These are phyloP conservation scores for Carpinus viminea DNA, from an alignment of 306 rosid genomes.

Conservation along the genomic window DNA sequence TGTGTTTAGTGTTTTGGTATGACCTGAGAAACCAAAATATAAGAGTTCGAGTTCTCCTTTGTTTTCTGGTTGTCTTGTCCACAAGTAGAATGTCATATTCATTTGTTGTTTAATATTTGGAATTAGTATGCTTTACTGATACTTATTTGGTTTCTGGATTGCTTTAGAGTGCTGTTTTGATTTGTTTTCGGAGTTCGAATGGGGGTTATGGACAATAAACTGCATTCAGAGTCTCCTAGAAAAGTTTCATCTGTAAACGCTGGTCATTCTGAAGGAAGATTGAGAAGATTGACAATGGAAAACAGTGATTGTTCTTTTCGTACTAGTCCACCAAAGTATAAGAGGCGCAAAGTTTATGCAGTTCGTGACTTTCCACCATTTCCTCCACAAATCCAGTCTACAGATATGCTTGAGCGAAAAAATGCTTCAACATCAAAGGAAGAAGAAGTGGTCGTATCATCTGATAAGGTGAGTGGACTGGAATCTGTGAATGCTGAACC, in stretches of 20 bases:
- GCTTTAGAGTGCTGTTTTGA: background rate
- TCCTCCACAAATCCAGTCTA: slow-evolving; percentile 25
- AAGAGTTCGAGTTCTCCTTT: background rate
- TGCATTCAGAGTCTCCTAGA: slow-evolving; percentile 30
- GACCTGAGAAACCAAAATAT: background rate
- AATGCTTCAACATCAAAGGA: slow-evolving; percentile 14
- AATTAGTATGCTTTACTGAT: background rate
- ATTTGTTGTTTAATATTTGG: background rate
- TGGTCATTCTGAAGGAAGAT: slow-evolving; percentile 40
- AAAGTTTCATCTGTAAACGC: slow-evolving; percentile 34
- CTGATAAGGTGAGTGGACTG: too few relatives aligned
- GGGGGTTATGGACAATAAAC: slow-evolving; percentile 37
- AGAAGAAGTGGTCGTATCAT: background rate
- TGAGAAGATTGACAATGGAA: slow-evolving; percentile 37
- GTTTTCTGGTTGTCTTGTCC: background rate
- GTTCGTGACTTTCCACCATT: slow-evolving; percentile 72
- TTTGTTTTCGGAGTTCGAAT: slow-evolving; percentile 30
- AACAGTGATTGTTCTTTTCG: slow-evolving; percentile 37
- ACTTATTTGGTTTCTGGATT: background rate
- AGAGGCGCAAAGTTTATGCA: slow-evolving; percentile 56
- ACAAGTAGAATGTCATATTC: background rate
- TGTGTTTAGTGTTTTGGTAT: background rate
- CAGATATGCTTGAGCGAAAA: slow-evolving; percentile 15
- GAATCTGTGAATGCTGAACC: too few relatives aligned
- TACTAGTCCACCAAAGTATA: slow-evolving; percentile 30